Base-by-base conservation (phyloP, 2,329 filamentous ascomycete species). In the Diaporthe eres region DNA sequence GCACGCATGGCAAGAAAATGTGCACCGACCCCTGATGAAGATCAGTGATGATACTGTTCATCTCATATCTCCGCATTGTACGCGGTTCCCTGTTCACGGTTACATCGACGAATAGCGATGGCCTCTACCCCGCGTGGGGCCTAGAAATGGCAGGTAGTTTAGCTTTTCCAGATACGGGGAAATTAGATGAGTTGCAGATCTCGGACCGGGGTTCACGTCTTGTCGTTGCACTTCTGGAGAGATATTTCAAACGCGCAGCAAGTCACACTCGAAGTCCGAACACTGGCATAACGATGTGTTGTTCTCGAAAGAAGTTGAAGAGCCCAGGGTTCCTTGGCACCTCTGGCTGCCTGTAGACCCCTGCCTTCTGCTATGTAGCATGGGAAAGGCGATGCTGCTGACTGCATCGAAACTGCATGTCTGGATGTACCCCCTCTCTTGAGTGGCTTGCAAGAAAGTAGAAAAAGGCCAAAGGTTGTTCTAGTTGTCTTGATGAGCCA, bases 121-220 rank as follows among this genome's bases (percentile, higher is more conserved):
- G 25, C 28, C 17, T 51, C 15, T 76, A 75, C 65, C 75, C 75
- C 75, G 72, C 72, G 9, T n/a, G 17, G 15, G 25, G 19, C n/a
- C 58, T 25, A 1, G 39, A 72, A 72, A 19, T 37, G 75, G 75
- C 72, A 76, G 75, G 72, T 76, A 19, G 4, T 63, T 61, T 60
- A 19, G 13, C 60, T 37, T 60, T 53, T 51, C 37, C 19, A 17
- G 49, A 25, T 44, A 19, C 44, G 22, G 15, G 17, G 22, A 25
- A 55, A 22, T 1, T 63, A 58, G 8, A 67, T 68, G 47, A 60
- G 39, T 4, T 75, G 75, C 65, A 76, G 72, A 71, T 76, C 71
- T 53, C 51, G 10, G 37, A 19, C 74, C 44, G 47, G 71, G 74
- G 44, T 74, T 13, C 31, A 3, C 37, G 6, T 12, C 25, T 31